These are phyloP conservation scores for Xylariaceae sp. DNA, from an alignment of 2,329 filamentous ascomycete species.

Conservation along the genomic window DNA sequence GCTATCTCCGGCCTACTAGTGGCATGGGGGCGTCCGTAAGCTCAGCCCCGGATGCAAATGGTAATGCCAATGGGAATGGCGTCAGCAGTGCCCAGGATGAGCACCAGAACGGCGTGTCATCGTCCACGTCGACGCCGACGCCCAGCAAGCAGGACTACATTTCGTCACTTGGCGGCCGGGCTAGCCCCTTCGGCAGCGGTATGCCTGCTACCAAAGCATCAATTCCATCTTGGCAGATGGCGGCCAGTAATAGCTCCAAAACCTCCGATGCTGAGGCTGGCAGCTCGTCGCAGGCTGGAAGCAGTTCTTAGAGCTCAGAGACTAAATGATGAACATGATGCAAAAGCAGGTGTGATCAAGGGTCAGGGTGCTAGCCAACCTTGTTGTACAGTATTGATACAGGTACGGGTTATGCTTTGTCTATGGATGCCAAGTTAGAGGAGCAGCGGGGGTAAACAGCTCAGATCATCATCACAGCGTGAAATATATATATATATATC, in stretches of 20 bases:
- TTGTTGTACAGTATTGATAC: neutral
- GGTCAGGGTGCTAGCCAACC: too few relatives aligned
- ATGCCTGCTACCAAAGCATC: slow-evolving; percentile 63
- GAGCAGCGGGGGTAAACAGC: too few relatives aligned
- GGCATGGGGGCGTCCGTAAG: slow-evolving; percentile 27
- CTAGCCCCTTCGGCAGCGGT: slow-evolving; percentile 57
- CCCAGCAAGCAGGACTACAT: slow-evolving; percentile 41
- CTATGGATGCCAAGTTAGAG: too few relatives aligned
- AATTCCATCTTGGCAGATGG: slow-evolving; percentile 82
- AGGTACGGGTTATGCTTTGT: too few relatives aligned
- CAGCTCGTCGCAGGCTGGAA: slow-evolving; percentile 32
- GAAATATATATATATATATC: too few relatives aligned
- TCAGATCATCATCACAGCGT: too few relatives aligned
- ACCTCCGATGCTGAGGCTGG: slow-evolving; percentile 16
- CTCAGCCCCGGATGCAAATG: slow-evolving; percentile 31
- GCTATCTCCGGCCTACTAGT: slow-evolving; percentile 27
- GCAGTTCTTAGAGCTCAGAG: slow-evolving; percentile 28
- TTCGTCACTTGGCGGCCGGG: slow-evolving; percentile 45
- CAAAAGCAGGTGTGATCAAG: too few relatives aligned
- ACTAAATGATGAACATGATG: neutral
- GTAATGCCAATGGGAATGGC: slow-evolving; percentile 30
- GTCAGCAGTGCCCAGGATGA: slow-evolving; percentile 37
- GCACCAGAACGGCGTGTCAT: slow-evolving; percentile 6
- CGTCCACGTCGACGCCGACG: slow-evolving; percentile 25
- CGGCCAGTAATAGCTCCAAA: slow-evolving; percentile 59